Base-by-base conservation (phyloP, 73 alveolate species). In the Tetrahymena borealis region DNA sequence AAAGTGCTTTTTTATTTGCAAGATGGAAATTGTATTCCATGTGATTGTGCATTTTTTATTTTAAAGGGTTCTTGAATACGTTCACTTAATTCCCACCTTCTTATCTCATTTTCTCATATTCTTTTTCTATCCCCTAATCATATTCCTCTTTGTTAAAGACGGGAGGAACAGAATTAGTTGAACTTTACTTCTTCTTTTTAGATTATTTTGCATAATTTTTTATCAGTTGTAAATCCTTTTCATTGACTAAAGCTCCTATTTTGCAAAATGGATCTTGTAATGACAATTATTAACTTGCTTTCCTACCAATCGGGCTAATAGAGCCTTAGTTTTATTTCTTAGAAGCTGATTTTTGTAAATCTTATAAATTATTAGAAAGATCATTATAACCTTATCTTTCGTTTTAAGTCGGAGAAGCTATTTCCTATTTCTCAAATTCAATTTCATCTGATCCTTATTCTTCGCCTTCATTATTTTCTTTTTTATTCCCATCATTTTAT, bases 1-100 rank as follows among this genome's bases (percentile, higher is more conserved):
- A 97, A n/a, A 97, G 94, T 10, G 98, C 98, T 78, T 97, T 97
- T 93, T 97, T 97, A 92, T 97, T 96, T 6, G 97, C 94, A 24
- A 97, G 41, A 91, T 97, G 98, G 91, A 91, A 93, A 91, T 97
- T 97, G 79, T 94, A 92, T 79, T 97, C 98, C 91, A 96, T 91
- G 90, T 97, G 98, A 90, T 95, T 96, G 77, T 96, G 97, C 33
- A 93, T 85, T 33, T 91, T 94, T 20, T 20, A 18, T 60, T 60
- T 60, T 9, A 60, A 4, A 20, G 85, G 85, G 28, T 60, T 60
- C 10, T 60, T 60, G 28, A 7, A 60, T 28, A 60, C 78, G 12
- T 91, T 39, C 18, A 31, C 78, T 18, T 91, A 36, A 15, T n/a
- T 18, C 28, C 90, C 92, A 77, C 43, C 94, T 91, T 77, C 85